These are phyloP conservation scores for Eutrema japonicum DNA, from an alignment of 345 rosid species.

Conservation along the genomic window DNA sequence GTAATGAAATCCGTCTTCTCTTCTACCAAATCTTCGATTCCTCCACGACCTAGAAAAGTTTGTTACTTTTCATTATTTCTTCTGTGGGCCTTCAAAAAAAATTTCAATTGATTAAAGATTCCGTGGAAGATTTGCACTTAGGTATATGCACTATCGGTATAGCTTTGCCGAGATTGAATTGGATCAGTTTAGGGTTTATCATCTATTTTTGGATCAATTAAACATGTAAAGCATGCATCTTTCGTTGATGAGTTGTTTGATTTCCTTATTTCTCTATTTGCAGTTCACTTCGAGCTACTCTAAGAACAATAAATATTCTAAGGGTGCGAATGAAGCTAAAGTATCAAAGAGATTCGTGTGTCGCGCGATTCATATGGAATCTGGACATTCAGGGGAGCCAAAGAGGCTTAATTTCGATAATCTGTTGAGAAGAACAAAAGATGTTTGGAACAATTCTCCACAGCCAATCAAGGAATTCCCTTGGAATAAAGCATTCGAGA, in stretches of 20 bases:
- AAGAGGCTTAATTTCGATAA: constrained; percentile 52
- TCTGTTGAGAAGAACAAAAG: constrained; percentile 54
- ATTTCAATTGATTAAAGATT: not conserved
- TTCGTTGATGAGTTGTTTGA: not conserved
- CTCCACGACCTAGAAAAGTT: constrained; percentile 11
- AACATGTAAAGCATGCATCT: constrained; percentile 11
- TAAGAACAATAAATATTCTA: constrained; percentile 26
- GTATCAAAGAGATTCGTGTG: constrained; percentile 46
- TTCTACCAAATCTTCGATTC: constrained; percentile 18
- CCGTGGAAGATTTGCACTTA: constrained; percentile 1
- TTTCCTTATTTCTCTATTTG: not conserved
- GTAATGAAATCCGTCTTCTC: constrained; percentile 29
- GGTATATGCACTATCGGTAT: too few species aligned
- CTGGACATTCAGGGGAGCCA: constrained; percentile 65
- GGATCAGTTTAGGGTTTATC: not conserved
- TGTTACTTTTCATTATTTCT: constrained; percentile 6
- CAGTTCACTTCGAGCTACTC: constrained; percentile 30
- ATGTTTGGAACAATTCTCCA: constrained; percentile 70
- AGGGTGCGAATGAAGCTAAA: constrained; percentile 40
- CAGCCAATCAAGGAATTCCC: constrained; percentile 83
- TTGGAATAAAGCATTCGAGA: constrained; percentile 67
- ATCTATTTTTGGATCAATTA: not conserved
- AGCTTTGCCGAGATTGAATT: not conserved
- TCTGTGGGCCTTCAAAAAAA: not conserved
- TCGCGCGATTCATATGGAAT: constrained; percentile 63